Conservation (phyloP, 805 yeast genomes). For the Candida krabiensis region DNA sequence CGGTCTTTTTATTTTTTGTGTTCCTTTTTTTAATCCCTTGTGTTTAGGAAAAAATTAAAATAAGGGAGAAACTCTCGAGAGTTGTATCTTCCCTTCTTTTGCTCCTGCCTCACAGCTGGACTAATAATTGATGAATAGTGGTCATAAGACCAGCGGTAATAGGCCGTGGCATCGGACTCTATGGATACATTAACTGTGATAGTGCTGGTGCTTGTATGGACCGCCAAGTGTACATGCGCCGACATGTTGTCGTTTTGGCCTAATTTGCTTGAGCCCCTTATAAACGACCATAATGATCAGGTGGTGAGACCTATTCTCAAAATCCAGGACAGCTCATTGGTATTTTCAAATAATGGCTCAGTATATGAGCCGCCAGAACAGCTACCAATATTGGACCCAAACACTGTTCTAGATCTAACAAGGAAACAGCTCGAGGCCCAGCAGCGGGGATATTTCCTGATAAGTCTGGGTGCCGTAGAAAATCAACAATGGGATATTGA, state of each 20-base stretch:
- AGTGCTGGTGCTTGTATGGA: not conserved
- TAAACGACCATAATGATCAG: conserved; percentile 6
- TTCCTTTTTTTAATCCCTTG: not conserved
- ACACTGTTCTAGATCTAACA: conserved; percentile 10
- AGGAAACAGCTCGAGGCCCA: conserved; percentile 8
- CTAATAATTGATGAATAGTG: too few relatives aligned
- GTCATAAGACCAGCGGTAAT: too few relatives aligned
- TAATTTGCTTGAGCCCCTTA: conserved; percentile 10
- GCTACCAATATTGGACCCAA: conserved; percentile 6
- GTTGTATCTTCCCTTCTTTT: too few relatives aligned
- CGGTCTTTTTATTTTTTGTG: conserved; percentile 4
- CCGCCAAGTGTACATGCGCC: conserved; percentile 1
- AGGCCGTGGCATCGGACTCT: too few relatives aligned
- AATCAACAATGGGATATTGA: conserved; percentile 28
- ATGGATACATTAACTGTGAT: not conserved
- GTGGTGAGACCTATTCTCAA: conserved; percentile 12
- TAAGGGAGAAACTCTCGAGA: too few relatives aligned
- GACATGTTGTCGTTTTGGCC: conserved; percentile 11
- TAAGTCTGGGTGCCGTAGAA: conserved; percentile 14
- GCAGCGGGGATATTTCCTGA: conserved; percentile 14
- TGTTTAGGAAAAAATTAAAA: not conserved
- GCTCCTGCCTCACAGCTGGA: too few relatives aligned
- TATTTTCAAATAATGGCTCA: conserved; percentile 18
- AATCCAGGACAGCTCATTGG: conserved; percentile 11
- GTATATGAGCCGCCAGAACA: conserved; percentile 5